Conservation (phyloP, 2,329 filamentous ascomycete species). For the Sporothrix inflata region DNA sequence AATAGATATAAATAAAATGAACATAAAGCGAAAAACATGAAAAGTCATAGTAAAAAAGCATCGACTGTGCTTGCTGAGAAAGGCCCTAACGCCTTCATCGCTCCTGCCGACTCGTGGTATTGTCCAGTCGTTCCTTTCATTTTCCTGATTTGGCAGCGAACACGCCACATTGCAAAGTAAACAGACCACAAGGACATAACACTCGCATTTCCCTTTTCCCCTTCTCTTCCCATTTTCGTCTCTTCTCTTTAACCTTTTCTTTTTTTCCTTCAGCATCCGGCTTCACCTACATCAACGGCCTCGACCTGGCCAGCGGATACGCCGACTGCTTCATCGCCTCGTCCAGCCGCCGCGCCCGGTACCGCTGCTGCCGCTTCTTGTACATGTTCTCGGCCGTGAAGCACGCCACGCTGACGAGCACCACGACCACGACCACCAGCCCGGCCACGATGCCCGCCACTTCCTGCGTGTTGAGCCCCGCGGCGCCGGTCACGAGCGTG, state of each 20-base stretch:
- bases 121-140: not conserved
- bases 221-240: not conserved
- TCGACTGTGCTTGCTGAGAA: not conserved
- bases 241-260: not conserved
- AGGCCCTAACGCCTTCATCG: not conserved
- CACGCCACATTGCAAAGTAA: slow-evolving; percentile 4
- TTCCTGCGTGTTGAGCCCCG: slow-evolving; percentile 25
- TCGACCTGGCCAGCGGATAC: not conserved
- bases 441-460: slow-evolving; percentile 29
- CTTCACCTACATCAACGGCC: not conserved
- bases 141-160: not conserved
- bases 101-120: not conserved
- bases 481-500: not conserved
- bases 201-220: not conserved
- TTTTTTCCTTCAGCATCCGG: too few relatives aligned
- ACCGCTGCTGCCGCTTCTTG: slow-evolving; percentile 32
- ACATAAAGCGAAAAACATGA: too few relatives aligned
- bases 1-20: too few relatives aligned
- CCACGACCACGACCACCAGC: slow-evolving; percentile 23
- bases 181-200: slow-evolving; percentile 13
- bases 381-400: slow-evolving; percentile 28
- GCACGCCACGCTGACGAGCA: slow-evolving; percentile 26
- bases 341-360: not conserved
- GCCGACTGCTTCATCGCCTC: not conserved
- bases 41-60: too few relatives aligned